Base-by-base conservation (phyloP, 108 stramenopile species). In the Parietichytrium sp. region DNA sequence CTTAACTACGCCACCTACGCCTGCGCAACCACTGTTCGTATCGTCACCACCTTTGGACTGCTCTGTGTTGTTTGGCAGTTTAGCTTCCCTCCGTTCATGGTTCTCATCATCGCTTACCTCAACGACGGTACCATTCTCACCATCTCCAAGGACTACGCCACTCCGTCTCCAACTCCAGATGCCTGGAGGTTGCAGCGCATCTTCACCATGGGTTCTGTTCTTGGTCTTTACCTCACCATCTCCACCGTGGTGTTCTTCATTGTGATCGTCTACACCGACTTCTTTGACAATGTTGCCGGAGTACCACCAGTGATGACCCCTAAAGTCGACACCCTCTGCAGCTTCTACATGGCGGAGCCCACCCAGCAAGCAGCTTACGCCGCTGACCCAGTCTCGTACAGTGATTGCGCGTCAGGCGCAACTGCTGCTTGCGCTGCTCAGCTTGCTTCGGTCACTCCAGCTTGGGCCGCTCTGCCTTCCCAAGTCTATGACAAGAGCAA, bases 51-150 rank as follows among this genome's bases (percentile, higher is more conserved):
- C 29, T 79, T 84, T n/a, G 23, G 48, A n/a, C 78, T 80, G 25
- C 87, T 29, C 86, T 94, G 33, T 90, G 91, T 42, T 83, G 84
- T 10, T 79, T 92, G 29, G 82, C 90, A 52, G 92, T 92, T 80
- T 80, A 87, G 86, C 27, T 86, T 91, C n/a, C 92, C 93, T 81
- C 87, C 92, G 45, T 91, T 96, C 20, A 85, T 94, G 54, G 86
- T 92, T 26, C 81, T 96, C 25, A 79, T 94, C 38, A 94, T 96
- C 80, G 93, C 95, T 4, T 80, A 94, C 20, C 81, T 95, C 26
- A 96, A 96, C 88, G 94, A 96, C 81, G 89, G 93, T 25, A 85
- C 85, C 6, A 82, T 88, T 91, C 92, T 95, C 72, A 91, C 93
- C 29, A 93, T 95, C 30, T 92, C 92, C 6, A 92, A 94, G 72